Base-by-base conservation (phyloP, 768 basidiomycete genomes). In the Calocybe indica region DNA sequence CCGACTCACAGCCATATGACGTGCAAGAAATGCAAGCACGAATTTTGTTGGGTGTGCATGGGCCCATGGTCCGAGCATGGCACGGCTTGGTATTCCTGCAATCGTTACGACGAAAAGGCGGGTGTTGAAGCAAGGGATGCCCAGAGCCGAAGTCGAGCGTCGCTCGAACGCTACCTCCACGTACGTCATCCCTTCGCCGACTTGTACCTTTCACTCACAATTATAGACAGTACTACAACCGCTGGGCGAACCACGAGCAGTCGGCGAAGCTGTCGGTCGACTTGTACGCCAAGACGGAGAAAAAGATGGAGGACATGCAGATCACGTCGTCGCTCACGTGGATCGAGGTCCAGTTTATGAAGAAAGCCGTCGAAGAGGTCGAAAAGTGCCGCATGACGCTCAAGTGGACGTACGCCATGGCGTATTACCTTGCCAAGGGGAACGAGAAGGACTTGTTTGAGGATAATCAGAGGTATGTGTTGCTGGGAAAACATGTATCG, bases 231-330 rank as follows among this genome's bases (percentile, higher is more conserved):
- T 99, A 98, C 71, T 99, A 97, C 73, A 98, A 96, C 65, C 90
- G 96, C 36, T 99, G 92, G 90, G 91, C 96, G 6, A 99, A 99
- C 66, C 96, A 99, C 69, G 96, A 99, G 62, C 94, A 96, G 62
- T 96, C 94, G n/a, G 92, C 94, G 43, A 94, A 93, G 68, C 83
- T 99, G 43, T 93, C 95, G 12, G 65, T 89, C 11, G 92, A 97
- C 54, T 73, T 98, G 37, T 95, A 94, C 65, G 77, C 77, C 47
- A 93, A 93, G 73, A 97, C 95, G 9, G 94, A 99, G 78, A 93
- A 95, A 80, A 97, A 97, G 83, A 99, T 99, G 96, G 93, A 97
- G 66, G 92, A 96, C 68, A 95, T 98, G 87, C 96, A 98, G 72
- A 79, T 92, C 53, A 85, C 84, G 8, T 92, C 91, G 2, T 77